phyloP scores from a whole-genome alignment of 2,329 filamentous ascomycete species.

The Aphanocladium album region DNA sequence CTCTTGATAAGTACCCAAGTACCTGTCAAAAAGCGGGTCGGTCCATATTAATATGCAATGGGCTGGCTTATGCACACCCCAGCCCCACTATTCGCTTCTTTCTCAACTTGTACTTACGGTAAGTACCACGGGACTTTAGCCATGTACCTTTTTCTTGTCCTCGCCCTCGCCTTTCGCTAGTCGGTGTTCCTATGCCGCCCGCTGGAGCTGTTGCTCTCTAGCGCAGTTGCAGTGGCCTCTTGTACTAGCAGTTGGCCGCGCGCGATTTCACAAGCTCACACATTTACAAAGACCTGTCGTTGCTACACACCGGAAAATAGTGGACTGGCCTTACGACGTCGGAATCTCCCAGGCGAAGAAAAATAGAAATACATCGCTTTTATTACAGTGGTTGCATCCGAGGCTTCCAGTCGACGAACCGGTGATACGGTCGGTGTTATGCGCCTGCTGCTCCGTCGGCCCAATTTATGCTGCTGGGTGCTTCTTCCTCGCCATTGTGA shows the following conservation, averaged over 20 bases:
- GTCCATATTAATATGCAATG: neutral
- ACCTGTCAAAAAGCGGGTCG: neutral
- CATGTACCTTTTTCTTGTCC: conserved; percentile 7
- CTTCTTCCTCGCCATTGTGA: neutral
- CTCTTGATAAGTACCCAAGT: neutral
- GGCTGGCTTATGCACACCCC: neutral
- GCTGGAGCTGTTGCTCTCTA: neutral
- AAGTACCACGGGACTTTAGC: neutral
- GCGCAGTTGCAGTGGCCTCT: neutral
- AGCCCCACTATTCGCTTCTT: neutral
- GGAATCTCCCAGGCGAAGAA: neutral
- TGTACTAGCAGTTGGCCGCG: neutral
- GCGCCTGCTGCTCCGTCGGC: neutral
- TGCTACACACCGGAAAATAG: neutral
- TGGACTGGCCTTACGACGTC: neutral
- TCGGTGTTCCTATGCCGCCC: neutral
- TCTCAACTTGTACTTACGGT: neutral
- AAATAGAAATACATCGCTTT: too few relatives aligned
- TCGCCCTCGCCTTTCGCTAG: neutral
- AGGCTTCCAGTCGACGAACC: neutral
- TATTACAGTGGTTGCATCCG: neutral
- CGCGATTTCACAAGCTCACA: neutral
- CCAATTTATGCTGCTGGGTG: neutral
- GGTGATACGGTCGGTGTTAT: neutral
- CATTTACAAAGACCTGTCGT: neutral